These are phyloP conservation scores for Aspergillus hortae DNA, from an alignment of 2,329 filamentous ascomycete species.

Conservation along the genomic window DNA sequence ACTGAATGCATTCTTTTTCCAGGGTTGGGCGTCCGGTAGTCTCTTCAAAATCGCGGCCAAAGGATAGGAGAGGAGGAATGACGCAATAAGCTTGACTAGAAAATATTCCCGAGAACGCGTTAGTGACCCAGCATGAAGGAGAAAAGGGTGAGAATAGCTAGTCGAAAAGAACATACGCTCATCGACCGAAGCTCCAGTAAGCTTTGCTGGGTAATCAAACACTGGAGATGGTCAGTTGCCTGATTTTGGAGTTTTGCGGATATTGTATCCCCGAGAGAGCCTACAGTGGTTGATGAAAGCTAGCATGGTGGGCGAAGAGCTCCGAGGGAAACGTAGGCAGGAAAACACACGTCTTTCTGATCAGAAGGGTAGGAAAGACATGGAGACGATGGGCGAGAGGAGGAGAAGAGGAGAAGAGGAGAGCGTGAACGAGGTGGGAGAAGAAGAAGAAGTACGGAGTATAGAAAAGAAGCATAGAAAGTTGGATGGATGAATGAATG, in stretches of 20 bases:
- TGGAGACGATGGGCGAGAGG: conserved; percentile 1
- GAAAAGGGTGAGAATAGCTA: conserved; percentile 6
- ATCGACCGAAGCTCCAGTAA: conserved; percentile 62
- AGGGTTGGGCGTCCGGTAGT: conserved; percentile 78
- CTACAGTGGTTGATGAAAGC: conserved; percentile 62
- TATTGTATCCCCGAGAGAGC: conserved; percentile 9
- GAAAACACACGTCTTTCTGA: conserved; percentile 4
- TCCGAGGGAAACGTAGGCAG: conserved; percentile 1
- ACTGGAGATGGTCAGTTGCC: conserved; percentile 41
- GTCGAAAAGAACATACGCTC: conserved; percentile 48
- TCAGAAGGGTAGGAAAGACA: conserved; percentile 1
- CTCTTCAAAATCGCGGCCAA: conserved; percentile 85
- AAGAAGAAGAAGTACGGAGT: background rate
- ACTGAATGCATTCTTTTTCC: conserved; percentile 83
- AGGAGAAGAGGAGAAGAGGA: background rate
- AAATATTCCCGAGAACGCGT: conserved; percentile 1
- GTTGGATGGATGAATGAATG: background rate
- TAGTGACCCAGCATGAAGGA: background rate
- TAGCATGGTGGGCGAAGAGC: conserved; percentile 47
- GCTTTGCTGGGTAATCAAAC: conserved; percentile 56
- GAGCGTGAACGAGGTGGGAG: conserved; percentile 2
- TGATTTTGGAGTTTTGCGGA: background rate
- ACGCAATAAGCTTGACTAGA: conserved; percentile 86
- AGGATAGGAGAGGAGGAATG: conserved; percentile 88
- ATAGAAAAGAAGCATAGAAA: conserved; percentile 2